Base-by-base conservation (phyloP, 2,329 filamentous ascomycete species). In the Neurospora crassa region DNA sequence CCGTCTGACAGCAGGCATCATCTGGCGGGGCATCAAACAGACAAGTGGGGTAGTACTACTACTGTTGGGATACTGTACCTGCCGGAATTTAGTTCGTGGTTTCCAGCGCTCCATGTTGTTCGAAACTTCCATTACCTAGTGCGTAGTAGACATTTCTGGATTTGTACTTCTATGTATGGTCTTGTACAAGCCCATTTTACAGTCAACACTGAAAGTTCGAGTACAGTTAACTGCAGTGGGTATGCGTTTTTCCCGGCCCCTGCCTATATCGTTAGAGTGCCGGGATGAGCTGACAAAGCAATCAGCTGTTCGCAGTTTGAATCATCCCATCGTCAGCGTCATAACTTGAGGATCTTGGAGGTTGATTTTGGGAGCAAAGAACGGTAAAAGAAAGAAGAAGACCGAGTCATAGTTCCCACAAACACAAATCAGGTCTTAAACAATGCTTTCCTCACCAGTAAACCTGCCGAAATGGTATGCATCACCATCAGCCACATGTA, bases 381-480 rank as follows among this genome's bases (percentile, higher is more conserved):
- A 8, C 45, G 24, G 42, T 14, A 7, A 63, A 47, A 41, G 18
- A 11, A 41, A 70, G 24, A 18, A 42, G 16, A 40, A 43, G 45
- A 3, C 34, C n/a, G 45, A 16, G 63, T 24, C 59, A 47, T 6
- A 24, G 40, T 71, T 43, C 68, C 8, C 40, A 45, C 11, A 68
- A 16, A 12, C 34, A 45, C n/a, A 16, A 1, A 41, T 16, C 24
- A 40, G 11, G 12, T 71, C 16, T 10, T 68, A 71, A 79, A 73
- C 70, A 87, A 87, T 87, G 85, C 83, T 88, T 53, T 80, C 79
- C 4, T 75, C 82, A 8, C 85, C 86, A 2, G 80, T 88, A 47
- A 88, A 88, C 78, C 79, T 88, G 75, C 86, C 86, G 72, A 88
- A 87, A 78, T 88, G 86, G 86, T 88, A 70, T 63, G 75, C 68